Base-by-base conservation (phyloP, 2,329 filamentous ascomycete genomes). In the Thielaviopsis musarum region DNA sequence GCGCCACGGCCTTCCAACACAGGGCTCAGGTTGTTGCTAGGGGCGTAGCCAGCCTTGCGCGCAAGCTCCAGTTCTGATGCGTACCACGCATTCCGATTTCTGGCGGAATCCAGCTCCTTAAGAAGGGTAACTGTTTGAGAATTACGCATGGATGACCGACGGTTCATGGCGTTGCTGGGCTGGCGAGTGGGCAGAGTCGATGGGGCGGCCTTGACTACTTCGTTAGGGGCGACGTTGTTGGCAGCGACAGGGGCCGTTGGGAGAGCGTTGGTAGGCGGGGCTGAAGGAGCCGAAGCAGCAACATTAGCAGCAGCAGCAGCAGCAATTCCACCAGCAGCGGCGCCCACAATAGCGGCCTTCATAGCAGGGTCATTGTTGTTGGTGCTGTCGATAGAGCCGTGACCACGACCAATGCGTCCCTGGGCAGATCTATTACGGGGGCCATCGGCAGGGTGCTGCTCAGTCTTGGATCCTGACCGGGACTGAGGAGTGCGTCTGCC, bases 61-160 rank as follows among this genome's bases (percentile, higher is more conserved):
- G 93, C 94, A 63, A 98, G 75, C 61, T 95, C 89, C 53, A 98
- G 76, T 71, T 98, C 93, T 0, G 91, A 96, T 7, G 90, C 89
- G 70, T 95, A 96, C 93, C 93, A 98, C 0, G 91, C 91, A 71
- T 95, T 97, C 57, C 87, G 82, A 67, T 86, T 93, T 66, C 88
- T 88, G 3, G 85, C 80, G 9, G 83, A 78, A 68, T 98, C 91
- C 1, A 98, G 77, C 68, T 98, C 93, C 68, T 93, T 91, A 15
- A 88, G 76, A 13, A 96, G 71, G 0, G 87, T 83, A 63, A 88
- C 85, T 1, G 85, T 85, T 64, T 85, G 82, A 7, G 81, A 76
- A 67, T 83, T 79, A 69, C 79, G 69, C 64, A 79, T 73, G 61
- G 86, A 78, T 62, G 84, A 74, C 69, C 82, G 72, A 67, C 85